A percentile compares a stretch with the other conserved stretches of the same genome.
phyloP scores from a whole-genome alignment of 192 early-diverging fungal genomes.

The Radiomyces spectabilis region DNA sequence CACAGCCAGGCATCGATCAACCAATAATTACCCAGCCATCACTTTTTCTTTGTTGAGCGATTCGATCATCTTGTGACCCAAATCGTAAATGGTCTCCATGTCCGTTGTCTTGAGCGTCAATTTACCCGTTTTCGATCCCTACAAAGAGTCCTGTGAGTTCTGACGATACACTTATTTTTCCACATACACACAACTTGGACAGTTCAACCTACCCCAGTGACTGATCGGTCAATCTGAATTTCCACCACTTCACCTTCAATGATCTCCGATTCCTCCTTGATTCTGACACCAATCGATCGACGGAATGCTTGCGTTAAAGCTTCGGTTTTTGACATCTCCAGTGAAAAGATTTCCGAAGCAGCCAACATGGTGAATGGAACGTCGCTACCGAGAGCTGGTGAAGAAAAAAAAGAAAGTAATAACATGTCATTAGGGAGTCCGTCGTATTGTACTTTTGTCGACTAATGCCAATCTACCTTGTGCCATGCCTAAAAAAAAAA shows the following conservation, averaged over 20 bases:
- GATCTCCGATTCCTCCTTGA: slow-evolving; percentile 97
- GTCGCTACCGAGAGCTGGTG: slow-evolving; percentile 78
- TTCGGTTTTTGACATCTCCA: slow-evolving; percentile 99
- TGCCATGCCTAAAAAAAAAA: slow-evolving; percentile 13
- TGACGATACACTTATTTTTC: not conserved
- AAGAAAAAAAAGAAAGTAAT: not conserved
- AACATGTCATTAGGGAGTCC: not conserved
- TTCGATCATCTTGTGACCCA: slow-evolving; percentile 99
- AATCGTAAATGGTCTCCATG: slow-evolving; percentile 99
- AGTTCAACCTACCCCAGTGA: slow-evolving; percentile 77
- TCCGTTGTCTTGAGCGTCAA: slow-evolving; percentile 98
- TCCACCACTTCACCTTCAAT: slow-evolving; percentile 99
- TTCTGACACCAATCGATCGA: slow-evolving; percentile 93
- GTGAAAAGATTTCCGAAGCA: slow-evolving; percentile 95
- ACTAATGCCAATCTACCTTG: slow-evolving; percentile 14
- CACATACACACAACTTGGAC: no score
- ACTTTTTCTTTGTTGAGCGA: slow-evolving; percentile 97
- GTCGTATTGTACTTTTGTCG: not conserved
- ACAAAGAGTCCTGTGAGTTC: no score
- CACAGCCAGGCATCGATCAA: not conserved
- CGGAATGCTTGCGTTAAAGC: slow-evolving; percentile 97
- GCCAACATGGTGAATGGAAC: slow-evolving; percentile 98
- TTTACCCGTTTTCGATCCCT: slow-evolving; percentile 95
- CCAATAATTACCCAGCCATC: slow-evolving; percentile 66
- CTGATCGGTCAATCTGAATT: slow-evolving; percentile 91